Percentiles rank a stretch among this genome's conserved stretches.
Evolutionary conservation across 257 asterid species (phyloP).

Genomic region (Solanum microdontum): DNA sequence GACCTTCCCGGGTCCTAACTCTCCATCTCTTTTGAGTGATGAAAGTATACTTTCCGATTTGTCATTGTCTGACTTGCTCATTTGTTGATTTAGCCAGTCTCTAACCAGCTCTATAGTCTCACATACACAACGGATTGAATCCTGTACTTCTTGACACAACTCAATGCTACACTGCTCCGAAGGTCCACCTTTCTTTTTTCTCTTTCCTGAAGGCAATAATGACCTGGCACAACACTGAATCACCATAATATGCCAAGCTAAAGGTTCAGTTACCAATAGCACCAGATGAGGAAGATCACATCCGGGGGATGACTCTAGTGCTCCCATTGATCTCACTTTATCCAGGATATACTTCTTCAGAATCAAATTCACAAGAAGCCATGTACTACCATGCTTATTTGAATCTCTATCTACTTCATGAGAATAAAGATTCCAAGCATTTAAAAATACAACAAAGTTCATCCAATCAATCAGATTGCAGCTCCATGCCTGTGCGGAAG

Average conservation of each 20-base stretch:
- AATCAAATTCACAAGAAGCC: conserved; percentile 60
- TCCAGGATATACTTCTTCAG: conserved; percentile 42
- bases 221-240: conserved; percentile 64
- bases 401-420: conserved; percentile 32
- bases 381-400: conserved; percentile 15
- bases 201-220: conserved; percentile 61
- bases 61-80: conserved; percentile 28
- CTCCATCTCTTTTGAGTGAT: conserved; percentile 23
- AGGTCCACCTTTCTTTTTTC: conserved; percentile 82
- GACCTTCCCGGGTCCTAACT: conserved; percentile 61
- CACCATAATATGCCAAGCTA: conserved; percentile 77
- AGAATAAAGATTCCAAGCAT: conserved; percentile 74
- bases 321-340: conserved; percentile 41
- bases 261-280: conserved; percentile 75
- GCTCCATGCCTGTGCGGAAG: conserved; percentile 37
- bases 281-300: conserved; percentile 46
- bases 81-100: conserved; percentile 56
- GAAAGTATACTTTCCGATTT: conserved; percentile 42
- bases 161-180: conserved; percentile 37
- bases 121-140: conserved; percentile 50
- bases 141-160: conserved; percentile 32
- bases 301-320: conserved; percentile 57
- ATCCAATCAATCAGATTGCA: conserved; percentile 58
- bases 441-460: conserved; percentile 66
- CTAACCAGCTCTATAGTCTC: conserved; percentile 41